These are phyloP conservation scores for Syzygium aromaticum DNA, from an alignment of 345 rosid species.

Conservation along the genomic window DNA sequence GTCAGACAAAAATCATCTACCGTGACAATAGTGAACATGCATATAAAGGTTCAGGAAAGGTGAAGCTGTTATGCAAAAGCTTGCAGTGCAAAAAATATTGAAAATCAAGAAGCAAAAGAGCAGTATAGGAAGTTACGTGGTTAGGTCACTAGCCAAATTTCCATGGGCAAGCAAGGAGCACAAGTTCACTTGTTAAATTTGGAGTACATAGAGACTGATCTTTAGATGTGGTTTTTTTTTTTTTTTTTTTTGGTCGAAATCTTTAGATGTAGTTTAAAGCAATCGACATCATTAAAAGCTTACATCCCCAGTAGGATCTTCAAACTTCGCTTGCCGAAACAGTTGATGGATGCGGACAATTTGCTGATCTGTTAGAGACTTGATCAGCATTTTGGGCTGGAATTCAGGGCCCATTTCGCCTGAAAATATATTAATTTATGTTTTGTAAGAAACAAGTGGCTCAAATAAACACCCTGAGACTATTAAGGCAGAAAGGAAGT, in stretches of 20 bases:
- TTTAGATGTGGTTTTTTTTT: not conserved
- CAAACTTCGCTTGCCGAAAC: slow-evolving; percentile 98
- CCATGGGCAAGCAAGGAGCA: not conserved
- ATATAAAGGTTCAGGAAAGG: not conserved
- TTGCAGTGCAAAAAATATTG: not conserved
- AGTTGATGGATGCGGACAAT: slow-evolving; percentile 95
- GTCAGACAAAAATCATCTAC: not conserved
- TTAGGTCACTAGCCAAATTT: not conserved
- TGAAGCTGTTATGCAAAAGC: not conserved
- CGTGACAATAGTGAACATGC: not conserved
- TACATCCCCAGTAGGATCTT: slow-evolving; percentile 95
- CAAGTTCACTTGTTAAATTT: not conserved
- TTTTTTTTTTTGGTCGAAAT: not conserved
- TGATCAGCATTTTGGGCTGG: slow-evolving; percentile 69
- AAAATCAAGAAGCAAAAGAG: not conserved
- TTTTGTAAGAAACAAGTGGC: not conserved
- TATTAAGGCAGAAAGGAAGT: not conserved
- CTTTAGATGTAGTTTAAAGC: not conserved
- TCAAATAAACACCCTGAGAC: not conserved
- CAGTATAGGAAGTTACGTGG: not conserved
- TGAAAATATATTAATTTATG: slow-evolving; percentile 4
- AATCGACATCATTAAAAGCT: slow-evolving; percentile 18
- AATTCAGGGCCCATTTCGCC: slow-evolving; percentile 98
- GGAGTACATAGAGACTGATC: not conserved
- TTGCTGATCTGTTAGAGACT: slow-evolving; percentile 80